Evolutionary conservation across 2,329 filamentous ascomycete genomes (phyloP), one percentile per base, ranked within the genome.

Genomic region (Blastomyces emzantsi): DNA sequence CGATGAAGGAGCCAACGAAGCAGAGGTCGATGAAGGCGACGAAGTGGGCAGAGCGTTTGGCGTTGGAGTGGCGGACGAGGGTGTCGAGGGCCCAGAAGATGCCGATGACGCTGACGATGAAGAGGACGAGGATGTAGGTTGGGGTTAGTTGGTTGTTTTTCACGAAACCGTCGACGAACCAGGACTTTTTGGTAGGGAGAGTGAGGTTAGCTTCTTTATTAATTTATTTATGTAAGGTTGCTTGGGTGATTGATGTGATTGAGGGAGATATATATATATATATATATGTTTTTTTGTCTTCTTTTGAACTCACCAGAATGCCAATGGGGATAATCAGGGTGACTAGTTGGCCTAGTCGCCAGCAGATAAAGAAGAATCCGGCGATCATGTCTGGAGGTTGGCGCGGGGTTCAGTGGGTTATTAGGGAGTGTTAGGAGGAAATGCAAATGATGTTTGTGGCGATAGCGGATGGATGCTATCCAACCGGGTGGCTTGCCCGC

Each of bases 1-100:
- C 85, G 64, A 87, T 85, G 73, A 87, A 81, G n/a, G 83, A 82
- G 66, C 85, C 85, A 64, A 87, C 78, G 75, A 87, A 86, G 72
- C 79, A 79, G 30, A 87, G 78, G 70, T 87, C 85, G 67, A 87
- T 74, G 67, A 86, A 82, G 22, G 82, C 81, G 69, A 87, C 83
- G 74, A 87, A 87, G 64, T 75, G 66, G 25, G 78, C 84, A 8
- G 83, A 85, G 72, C 85, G 83, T 62, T 82, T 79, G 58, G 84
- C 84, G 66, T 82, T 82, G 22, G 80, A 76, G 71, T 85, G 85
- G 63, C 83, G 80, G 73, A 88, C 78, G 25, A 86, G 73, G 1
- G 85, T 88, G 66, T 83, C 83, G 63, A 87, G 69, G 47, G 80
- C 80, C 85, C 85, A 88, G 66, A 83, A 85, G 64, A 81, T 77